phyloP scores from a whole-genome alignment of 371 early-diverging fungal species.

The Mortierella sp. region DNA sequence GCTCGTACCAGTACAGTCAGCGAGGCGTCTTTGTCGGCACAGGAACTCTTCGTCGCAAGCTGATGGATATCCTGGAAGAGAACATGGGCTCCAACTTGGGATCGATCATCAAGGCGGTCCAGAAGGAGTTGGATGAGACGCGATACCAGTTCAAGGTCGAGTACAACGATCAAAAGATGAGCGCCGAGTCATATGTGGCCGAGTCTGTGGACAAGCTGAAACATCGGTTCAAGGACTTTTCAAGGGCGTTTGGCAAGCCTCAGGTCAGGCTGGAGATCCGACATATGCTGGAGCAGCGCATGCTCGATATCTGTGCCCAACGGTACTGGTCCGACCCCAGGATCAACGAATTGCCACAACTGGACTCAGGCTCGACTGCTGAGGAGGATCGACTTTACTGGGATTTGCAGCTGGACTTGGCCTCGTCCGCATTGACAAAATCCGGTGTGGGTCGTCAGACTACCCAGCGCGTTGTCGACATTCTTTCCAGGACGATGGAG shows the following conservation, averaged over 20 bases:
- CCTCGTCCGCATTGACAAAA: constrained; percentile 91
- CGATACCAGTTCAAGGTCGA: constrained; percentile 98
- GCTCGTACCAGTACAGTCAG: constrained; percentile 72
- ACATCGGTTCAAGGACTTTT: constrained; percentile 93
- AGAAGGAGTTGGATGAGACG: constrained; percentile 93
- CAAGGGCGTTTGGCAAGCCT: constrained; percentile 89
- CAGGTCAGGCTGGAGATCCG: constrained; percentile 92
- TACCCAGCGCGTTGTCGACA: constrained; percentile 93
- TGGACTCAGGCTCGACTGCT: constrained; percentile 61
- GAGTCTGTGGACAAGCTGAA: constrained; percentile 95
- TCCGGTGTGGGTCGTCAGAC: constrained; percentile 93
- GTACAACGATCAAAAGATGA: constrained; percentile 95
- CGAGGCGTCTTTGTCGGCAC: constrained; percentile 87
- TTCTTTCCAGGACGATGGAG: constrained; percentile 87
- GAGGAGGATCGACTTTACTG: constrained; percentile 76
- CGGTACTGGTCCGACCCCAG: constrained; percentile 93
- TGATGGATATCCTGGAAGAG: constrained; percentile 92
- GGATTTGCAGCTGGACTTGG: constrained; percentile 86
- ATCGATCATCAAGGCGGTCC: constrained; percentile 90
- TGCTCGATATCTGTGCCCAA: constrained; percentile 92
- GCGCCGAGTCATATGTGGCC: constrained; percentile 96
- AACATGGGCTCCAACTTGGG: constrained; percentile 91
- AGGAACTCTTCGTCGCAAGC: constrained; percentile 80
- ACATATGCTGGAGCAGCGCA: constrained; percentile 88
- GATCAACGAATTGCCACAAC: constrained; percentile 74